These are phyloP conservation scores for Suillus subluteus DNA, from an alignment of 768 basidiomycete genomes.

Conservation along the genomic window DNA sequence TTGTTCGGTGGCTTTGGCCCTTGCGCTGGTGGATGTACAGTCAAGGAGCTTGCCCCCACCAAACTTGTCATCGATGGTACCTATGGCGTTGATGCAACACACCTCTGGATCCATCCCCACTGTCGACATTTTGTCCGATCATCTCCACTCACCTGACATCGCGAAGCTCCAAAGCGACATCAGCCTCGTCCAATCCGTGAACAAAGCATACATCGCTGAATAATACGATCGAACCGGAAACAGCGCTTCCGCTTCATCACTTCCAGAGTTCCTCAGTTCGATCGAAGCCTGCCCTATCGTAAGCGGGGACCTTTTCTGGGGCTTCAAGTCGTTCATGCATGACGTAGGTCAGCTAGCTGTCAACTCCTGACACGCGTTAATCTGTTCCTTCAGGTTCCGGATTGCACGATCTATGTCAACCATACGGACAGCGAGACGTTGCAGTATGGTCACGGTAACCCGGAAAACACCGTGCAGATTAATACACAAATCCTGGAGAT, in stretches of 20 bases:
- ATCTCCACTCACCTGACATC: constrained; percentile 20
- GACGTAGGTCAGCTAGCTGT: constrained; percentile 10
- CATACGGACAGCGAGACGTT: constrained; percentile 7
- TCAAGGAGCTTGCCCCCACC: constrained; percentile 29
- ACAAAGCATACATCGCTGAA: constrained; percentile 27
- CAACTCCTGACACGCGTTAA: not conserved
- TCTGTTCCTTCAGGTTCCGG: constrained; percentile 15
- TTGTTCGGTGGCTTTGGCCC: not conserved
- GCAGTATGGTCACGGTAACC: constrained; percentile 14
- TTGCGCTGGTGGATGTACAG: constrained; percentile 2
- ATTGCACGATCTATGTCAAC: constrained; percentile 13
- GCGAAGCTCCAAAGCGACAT: constrained; percentile 20
- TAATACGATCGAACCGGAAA: constrained; percentile 30
- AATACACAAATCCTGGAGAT: constrained; percentile 10
- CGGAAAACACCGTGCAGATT: constrained; percentile 9
- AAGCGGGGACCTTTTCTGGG: constrained; percentile 29
- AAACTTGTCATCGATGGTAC: constrained; percentile 25
- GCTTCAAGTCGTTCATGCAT: constrained; percentile 27
- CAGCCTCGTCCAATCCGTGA: constrained; percentile 16
- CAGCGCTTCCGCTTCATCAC: constrained; percentile 20
- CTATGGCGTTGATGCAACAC: not conserved
- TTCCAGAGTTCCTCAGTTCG: constrained; percentile 17
- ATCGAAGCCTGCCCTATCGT: constrained; percentile 16
- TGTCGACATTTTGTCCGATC: constrained; percentile 16
- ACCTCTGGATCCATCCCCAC: constrained; percentile 2